Base-by-base conservation (phyloP, 768 basidiomycete species). In the Boletus insuetus region DNA sequence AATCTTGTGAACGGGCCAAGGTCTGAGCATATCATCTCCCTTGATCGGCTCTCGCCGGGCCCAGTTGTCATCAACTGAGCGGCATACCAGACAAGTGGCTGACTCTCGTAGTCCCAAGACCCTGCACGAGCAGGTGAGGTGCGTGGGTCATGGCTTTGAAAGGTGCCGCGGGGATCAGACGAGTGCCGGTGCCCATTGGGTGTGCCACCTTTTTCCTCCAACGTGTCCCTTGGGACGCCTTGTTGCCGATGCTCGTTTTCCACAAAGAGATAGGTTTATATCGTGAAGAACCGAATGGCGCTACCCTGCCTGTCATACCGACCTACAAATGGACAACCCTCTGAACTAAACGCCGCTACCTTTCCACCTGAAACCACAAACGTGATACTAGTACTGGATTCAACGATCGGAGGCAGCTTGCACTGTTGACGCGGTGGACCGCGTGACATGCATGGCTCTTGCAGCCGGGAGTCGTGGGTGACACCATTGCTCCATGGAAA, bases 11-110 rank as follows among this genome's bases (percentile, higher is more conserved):
- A 83, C 84, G 83, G 83, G 84, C 79, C 77, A 87, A 87, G 83
- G 82, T 87, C 84, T 85, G 85, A 87, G 84, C 69, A 79, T 82
- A 67, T 58, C 79, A 71, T 81, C 82, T 80, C 79, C 78, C 78
- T 77, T 55, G 79, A 81, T 78, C 61, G 82, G 73, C 78, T 75
- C 81, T 81, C 79, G 81, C 79, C 61, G 85, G 75, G 79, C 70
- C 81, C 73, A 73, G 78, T 74, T 73, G 69, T 79, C 78, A 84
- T 63, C 65, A 63, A 74, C 75, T 74, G 73, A 80, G 79, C 78
- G 77, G 72, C 82, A 78, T 79, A 86, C 82, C 83, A 85, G 84
- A 84, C 79, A 86, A 73, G 59, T 74, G 69, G 58, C 64, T 11
- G 42, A 61, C 54, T 63, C 55, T 63, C 64, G 60, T 55, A 61